phyloP scores from a whole-genome alignment of 1,284 basidiomycete species.

The Schizophyllum amplum region DNA sequence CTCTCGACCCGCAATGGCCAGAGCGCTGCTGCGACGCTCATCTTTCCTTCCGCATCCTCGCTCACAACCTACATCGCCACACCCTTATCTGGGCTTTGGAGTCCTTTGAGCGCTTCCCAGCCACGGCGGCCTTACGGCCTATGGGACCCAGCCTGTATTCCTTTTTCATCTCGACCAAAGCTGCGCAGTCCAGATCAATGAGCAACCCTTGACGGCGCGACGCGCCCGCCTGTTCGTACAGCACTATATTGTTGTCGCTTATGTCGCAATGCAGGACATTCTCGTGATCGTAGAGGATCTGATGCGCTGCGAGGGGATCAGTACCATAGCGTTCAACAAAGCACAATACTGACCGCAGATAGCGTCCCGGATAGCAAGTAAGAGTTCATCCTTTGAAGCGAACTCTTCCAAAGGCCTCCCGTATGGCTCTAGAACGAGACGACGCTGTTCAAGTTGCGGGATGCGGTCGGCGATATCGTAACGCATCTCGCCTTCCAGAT shows the following conservation, averaged over 20 bases:
- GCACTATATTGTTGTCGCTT: conserved; percentile 10
- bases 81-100: too few relatives aligned
- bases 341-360: too few relatives aligned
- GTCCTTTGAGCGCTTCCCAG: too few relatives aligned
- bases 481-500: not conserved
- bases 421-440: conserved; percentile 6
- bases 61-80: too few relatives aligned
- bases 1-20: too few relatives aligned
- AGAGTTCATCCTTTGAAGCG: conserved; percentile 3
- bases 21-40: too few relatives aligned
- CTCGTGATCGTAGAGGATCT: conserved; percentile 1
- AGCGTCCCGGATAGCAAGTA: conserved; percentile 7
- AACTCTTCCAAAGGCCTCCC: conserved; percentile 1
- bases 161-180: not conserved
- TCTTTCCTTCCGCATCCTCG: too few relatives aligned
- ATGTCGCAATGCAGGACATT: conserved; percentile 6
- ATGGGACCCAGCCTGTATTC: not conserved
- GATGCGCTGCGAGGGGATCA: conserved; percentile 4
- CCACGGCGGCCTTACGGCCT: conserved; percentile 1
- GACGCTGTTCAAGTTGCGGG: conserved; percentile 1
- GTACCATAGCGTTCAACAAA: too few relatives aligned
- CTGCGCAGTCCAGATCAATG: conserved; percentile 7
- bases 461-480: not conserved
- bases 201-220: not conserved
- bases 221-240: not conserved